Base-by-base conservation (phyloP, 2,329 filamentous ascomycete species). In the Aspergillus piperis region DNA sequence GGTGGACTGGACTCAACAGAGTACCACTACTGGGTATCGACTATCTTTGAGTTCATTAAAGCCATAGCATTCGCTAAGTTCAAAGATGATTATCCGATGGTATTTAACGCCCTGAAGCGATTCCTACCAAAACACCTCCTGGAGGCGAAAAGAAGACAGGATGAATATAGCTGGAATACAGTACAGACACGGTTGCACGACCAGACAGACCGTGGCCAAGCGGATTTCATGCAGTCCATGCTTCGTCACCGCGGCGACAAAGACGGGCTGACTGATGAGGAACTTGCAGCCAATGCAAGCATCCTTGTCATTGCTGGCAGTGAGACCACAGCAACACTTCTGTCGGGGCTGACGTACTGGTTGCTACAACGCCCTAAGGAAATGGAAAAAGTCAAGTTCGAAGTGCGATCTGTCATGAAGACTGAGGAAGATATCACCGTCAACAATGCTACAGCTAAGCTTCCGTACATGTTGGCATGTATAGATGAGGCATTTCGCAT, bases 311-410 rank as follows among this genome's bases (percentile, higher is more conserved):
- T 75, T 4, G 81, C 79, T 0, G 81, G 81, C 0, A 76, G 72
- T 19, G 65, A 69, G 30, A 82, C 81, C 0, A 82, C 79, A 0
- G 80, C 80, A 0, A 81, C 80, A 0, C 64, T 76, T 0, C 68
- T 83, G 0, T 70, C 75, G 0, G 81, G 80, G 0, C 65, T 73
- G 0, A 80, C 78, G 0, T 82, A 74, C 52, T 72, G 77, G 2
- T 69, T 84, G 0, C 68, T 80, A 15, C 57, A 47, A 7, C 72
- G 74, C 38, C 78, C 77, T 0, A 57, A 66, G 0, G 64, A 59
- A 1, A 57, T 78, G 5, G 55, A 66, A 59, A 77, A 70, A 42
- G 53, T 79, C 3, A 68, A 63, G 0, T 4, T 70, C 0, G 81
- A 83, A 63, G 69, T 83, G 0, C 75, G 79, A 1, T 63, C 66